Percentiles rank a stretch among this genome's conserved stretches.
phyloP scores from a whole-genome alignment of 2,329 filamentous ascomycete species.

The Xylariaceae sp. region DNA sequence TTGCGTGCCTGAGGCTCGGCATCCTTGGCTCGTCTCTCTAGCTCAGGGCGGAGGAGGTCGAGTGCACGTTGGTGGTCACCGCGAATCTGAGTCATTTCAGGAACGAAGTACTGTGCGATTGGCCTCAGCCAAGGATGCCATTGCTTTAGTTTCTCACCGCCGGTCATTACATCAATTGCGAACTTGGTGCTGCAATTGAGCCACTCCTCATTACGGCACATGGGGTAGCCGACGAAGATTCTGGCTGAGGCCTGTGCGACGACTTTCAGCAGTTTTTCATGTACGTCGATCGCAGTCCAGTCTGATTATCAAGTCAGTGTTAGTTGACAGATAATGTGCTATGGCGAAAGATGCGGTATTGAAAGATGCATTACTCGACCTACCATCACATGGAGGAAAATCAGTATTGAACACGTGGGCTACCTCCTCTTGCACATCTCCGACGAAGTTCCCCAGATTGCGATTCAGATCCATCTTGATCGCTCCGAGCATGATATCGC shows the following conservation, averaged over 20 bases:
- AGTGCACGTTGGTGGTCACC: constrained; percentile 25
- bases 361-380: too few relatives aligned
- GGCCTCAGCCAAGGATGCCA: constrained; percentile 29
- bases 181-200: constrained; percentile 29
- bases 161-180: constrained; percentile 27
- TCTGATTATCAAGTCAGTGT: constrained; percentile 16
- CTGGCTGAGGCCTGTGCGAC: constrained; percentile 30
- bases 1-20: constrained; percentile 12
- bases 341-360: neutral
- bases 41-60: constrained; percentile 25
- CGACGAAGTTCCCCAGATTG: constrained; percentile 28
- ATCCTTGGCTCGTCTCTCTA: constrained; percentile 20
- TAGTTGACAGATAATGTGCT: neutral
- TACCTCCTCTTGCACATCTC: constrained; percentile 26
- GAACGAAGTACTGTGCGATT: constrained; percentile 27
- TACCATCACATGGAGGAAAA: constrained; percentile 27
- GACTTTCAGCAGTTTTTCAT: constrained; percentile 26
- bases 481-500: constrained; percentile 28
- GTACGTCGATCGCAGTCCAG: constrained; percentile 29
- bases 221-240: constrained; percentile 29
- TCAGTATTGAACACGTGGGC: constrained; percentile 27
- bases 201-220: constrained; percentile 30
- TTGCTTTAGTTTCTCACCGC: constrained; percentile 29
- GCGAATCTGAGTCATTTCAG: constrained; percentile 28
- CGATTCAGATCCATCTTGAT: constrained; percentile 31